Conservation (phyloP, 345 rosid genomes). For the Eucalyptus erythrocorys region DNA sequence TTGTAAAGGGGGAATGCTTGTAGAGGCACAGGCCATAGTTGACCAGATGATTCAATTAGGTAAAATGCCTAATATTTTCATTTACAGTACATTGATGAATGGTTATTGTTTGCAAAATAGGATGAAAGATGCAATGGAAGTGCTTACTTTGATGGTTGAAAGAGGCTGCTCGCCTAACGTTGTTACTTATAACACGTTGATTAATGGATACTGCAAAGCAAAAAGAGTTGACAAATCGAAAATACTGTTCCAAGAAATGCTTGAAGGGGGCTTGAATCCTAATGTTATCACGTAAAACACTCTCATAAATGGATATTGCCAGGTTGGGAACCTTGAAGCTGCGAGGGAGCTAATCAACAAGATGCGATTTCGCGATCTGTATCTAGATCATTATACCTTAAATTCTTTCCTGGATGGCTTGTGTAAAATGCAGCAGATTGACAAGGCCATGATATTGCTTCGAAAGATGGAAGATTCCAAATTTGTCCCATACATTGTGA, state of each 20-base stretch:
- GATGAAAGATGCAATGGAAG: accelerated
- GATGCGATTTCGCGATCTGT: neutral
- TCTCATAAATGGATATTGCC: accelerated
- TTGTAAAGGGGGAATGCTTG: neutral
- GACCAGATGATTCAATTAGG: neutral
- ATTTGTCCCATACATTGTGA: accelerated
- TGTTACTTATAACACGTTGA: accelerated
- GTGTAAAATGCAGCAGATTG: neutral
- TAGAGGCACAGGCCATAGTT: neutral
- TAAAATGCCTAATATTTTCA: neutral
- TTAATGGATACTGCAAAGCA: neutral
- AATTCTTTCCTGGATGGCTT: neutral
- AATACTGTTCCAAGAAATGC: accelerated
- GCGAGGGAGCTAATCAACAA: neutral
- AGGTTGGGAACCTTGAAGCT: neutral
- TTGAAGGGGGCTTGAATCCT: neutral
- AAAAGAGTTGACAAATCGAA: neutral
- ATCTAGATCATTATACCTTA: neutral
- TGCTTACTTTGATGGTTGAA: neutral
- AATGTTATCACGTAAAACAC: neutral
- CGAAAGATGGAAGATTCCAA: neutral
- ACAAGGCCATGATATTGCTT: neutral
- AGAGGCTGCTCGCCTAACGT: neutral
- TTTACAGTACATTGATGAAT: neutral
- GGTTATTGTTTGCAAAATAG: neutral